A percentile compares a stretch with the other conserved stretches of the same genome.
Conservation (phyloP, 1,139 yeast genomes). For the Martiniozyma asiatica region DNA sequence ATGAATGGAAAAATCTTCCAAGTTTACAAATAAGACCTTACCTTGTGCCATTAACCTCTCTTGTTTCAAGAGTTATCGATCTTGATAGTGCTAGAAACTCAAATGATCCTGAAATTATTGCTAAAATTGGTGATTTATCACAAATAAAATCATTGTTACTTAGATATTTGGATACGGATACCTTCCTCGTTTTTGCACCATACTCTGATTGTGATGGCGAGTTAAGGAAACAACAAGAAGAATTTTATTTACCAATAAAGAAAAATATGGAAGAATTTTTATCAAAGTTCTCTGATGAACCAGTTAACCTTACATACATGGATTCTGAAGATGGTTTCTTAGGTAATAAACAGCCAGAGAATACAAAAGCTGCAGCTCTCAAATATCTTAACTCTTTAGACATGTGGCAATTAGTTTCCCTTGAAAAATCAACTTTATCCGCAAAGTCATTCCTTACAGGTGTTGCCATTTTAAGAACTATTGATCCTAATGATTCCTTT, state of each 20-base stretch:
- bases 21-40: constrained; percentile 65
- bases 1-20: constrained; percentile 81
- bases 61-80: constrained; percentile 81
- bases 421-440: constrained; percentile 77
- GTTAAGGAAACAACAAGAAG: constrained; percentile 65
- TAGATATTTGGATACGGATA: constrained; percentile 87
- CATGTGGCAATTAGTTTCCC: constrained; percentile 69
- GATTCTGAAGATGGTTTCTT: constrained; percentile 77
- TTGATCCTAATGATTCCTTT: constrained; percentile 19
- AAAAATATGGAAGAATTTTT: constrained; percentile 52
- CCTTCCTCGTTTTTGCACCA: constrained; percentile 82
- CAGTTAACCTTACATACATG: constrained; percentile 38
- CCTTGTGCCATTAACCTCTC: constrained; percentile 74
- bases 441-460: constrained; percentile 84
- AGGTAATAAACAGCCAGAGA: constrained; percentile 61
- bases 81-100: constrained; percentile 28
- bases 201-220: constrained; percentile 69
- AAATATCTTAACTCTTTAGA: constrained; percentile 55
- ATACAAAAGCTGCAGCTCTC: constrained; percentile 49
- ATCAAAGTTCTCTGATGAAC: constrained; percentile 30
- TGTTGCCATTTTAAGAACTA: constrained; percentile 25
- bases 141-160: constrained; percentile 46
- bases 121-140: constrained; percentile 49
- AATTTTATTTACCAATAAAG: constrained; percentile 64
- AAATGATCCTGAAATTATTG: constrained; percentile 34